Base-by-base conservation (phyloP, 75 land plant species). In the Picea sitchensis region DNA sequence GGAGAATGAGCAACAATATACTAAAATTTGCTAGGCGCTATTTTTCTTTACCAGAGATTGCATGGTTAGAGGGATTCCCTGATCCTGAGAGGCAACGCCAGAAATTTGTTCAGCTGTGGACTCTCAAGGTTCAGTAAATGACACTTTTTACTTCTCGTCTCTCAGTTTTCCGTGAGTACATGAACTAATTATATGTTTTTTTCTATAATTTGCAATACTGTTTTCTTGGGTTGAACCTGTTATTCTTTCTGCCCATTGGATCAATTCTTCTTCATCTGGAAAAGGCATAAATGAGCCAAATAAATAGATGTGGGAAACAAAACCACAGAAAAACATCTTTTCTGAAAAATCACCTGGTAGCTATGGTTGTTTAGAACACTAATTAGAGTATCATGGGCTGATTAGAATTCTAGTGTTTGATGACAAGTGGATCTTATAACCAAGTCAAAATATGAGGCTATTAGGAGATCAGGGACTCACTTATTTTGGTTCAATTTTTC, bases 51-150 rank as follows among this genome's bases (percentile, higher is more conserved):
- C 56, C 79, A 51, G 96, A 95, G 86, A 85, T 88, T 47, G 78
- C 88, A 59, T 84, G 78, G 78, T 83, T 95, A 69, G n/a, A 87
- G 56, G 80, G 84, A 38, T 79, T 93, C 17, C 65, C 85, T 73
- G 95, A 93, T 44, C 82, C 88, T 76, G 86, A 84, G 77, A 81
- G 82, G 78, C 98, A 91, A 76, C 87, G 79, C 0, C 79, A 78
- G 58, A 87, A 90, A 76, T 91, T 95, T 79, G 75, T 95, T 58
- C 92, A 95, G 83, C 80, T 95, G 41, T 95, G 98, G 98, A 95
- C 96, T 26, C 86, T 95, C 61, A 95, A 95, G 85, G 96, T 92
- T 30, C n/a, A 47, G 54, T 76, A 15, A 54, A 76, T 3, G 3
- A 57, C 32, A 30, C 38, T 23, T 80, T 57, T 56, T 30, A 2